Evolutionary conservation across 805 yeast species (phyloP).

Genomic region (Kuraishia hungarica): DNA sequence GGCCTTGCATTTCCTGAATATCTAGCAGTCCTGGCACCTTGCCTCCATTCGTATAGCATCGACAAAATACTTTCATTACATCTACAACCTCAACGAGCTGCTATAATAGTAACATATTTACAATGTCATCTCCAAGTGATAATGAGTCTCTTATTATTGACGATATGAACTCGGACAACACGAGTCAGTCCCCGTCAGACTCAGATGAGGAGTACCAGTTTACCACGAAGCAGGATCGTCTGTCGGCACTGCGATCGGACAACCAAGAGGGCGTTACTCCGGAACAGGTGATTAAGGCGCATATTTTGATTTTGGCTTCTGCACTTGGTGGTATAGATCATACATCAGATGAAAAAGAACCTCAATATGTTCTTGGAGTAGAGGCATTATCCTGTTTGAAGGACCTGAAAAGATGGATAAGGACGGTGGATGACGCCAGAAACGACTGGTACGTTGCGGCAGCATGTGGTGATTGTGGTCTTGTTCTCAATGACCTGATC

Average conservation of each 20-base stretch:
- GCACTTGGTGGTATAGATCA: constrained; percentile 90
- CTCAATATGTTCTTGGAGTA: constrained; percentile 70
- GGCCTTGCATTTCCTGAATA: too few relatives aligned
- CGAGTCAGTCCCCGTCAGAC: neutral
- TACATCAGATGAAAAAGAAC: constrained; percentile 29
- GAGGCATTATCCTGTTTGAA: constrained; percentile 82
- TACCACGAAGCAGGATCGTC: neutral
- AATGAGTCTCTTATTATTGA: neutral
- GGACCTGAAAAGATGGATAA: constrained; percentile 85
- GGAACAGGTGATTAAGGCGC: constrained; percentile 16
- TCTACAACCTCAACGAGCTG: too few relatives aligned
- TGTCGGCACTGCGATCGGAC: neutral
- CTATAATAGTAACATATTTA: too few relatives aligned
- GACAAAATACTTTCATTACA: too few relatives aligned
- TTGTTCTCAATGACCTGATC: constrained; percentile 64
- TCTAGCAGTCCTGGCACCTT: too few relatives aligned
- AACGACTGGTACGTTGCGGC: constrained; percentile 74
- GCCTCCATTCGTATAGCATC: too few relatives aligned
- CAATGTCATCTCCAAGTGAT: neutral
- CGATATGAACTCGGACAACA: neutral
- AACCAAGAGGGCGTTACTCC: neutral
- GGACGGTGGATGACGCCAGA: constrained; percentile 67
- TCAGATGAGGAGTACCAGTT: neutral
- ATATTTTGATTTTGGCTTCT: constrained; percentile 72
- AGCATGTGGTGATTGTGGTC: constrained; percentile 74